Base-by-base conservation (phyloP, 345 rosid genomes). In the Hibiscus tridactylites region DNA sequence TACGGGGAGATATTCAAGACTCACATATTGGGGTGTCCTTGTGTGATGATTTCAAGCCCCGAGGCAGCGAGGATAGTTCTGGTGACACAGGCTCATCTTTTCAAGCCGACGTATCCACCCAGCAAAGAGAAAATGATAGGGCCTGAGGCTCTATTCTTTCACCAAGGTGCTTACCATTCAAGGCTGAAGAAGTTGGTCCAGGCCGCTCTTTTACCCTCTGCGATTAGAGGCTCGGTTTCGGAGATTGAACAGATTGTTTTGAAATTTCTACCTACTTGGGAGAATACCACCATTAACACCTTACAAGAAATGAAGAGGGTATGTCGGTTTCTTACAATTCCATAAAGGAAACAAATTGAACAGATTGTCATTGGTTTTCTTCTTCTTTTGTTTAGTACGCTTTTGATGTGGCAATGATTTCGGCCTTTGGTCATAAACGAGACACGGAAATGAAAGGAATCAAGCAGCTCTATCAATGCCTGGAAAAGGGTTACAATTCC, bases 31-130 rank as follows among this genome's bases (percentile, higher is more conserved):
- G 97, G 99, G 39, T 95, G 97, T 57, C 99, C 97, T 4, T 95
- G 99, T 74, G 97, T 95, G 81, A 90, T 95, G 97, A 84, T 95
- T 71, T 85, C 93, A n/a, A 90, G 92, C 78, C 99, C 96, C 8
- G 92, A 95, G 52, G 97, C 97, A 3, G 93, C 89, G 6, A 85
- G 83, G 78, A 53, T 78, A 57, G 91, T 95, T n/a, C 83, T 95
- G 44, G 91, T 95, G 68, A 86, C 83, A 1, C 74, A 79, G 44
- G 92, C 97, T 44, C 81, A 91, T 65, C 75, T 91, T 75, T 95
- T 95, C 74, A 95, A 90, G 72, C 99, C 99, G 5, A 91, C 97
- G 4, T 91, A 90, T 76, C 99, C 99, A 33, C 80, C 88, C 1
- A 90, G 99, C 74, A 95, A 95, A 79, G 97, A 95, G 83, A 87